A percentile compares a stretch with the other conserved stretches of the same genome.
phyloP scores from a whole-genome alignment of 768 basidiomycete genomes.

The Phlegmacium glaucopus region DNA sequence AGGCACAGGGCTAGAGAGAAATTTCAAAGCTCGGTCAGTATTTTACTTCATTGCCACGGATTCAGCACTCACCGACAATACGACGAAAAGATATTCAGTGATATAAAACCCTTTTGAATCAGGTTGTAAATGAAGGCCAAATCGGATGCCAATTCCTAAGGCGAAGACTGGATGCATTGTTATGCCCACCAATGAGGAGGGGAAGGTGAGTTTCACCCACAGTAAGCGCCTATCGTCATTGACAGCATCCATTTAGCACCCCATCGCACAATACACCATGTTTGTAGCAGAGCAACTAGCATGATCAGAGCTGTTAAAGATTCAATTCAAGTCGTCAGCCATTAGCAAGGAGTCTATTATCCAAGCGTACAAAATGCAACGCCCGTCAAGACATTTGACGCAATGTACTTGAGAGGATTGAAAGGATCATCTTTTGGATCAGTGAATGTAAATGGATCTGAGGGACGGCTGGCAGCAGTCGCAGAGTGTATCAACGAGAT shows the following conservation, averaged over 20 bases:
- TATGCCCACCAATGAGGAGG: not conserved
- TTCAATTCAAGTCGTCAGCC: not conserved
- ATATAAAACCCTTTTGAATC: conserved; percentile 54
- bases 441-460: conserved; percentile 41
- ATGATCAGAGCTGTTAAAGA: conserved; percentile 32
- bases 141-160: conserved; percentile 52
- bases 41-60: not conserved
- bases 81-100: conserved; percentile 55
- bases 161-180: conserved; percentile 44
- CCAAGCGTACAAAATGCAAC: conserved; percentile 38
- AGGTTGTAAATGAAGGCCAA: conserved; percentile 50
- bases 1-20: conserved; percentile 59
- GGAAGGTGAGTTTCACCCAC: conserved; percentile 29
- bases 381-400: conserved; percentile 46
- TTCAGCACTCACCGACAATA: conserved; percentile 44
- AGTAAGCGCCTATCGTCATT: conserved; percentile 60
- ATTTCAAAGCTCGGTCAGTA: not conserved
- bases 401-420: conserved; percentile 53
- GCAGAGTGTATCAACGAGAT: conserved; percentile 7
- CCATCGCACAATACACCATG: conserved; percentile 37
- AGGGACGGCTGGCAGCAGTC: conserved; percentile 17
- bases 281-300: conserved; percentile 40
- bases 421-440: conserved; percentile 51
- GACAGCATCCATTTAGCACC: conserved; percentile 58
- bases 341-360: not conserved